Conservation (phyloP, 305 asterid species). For the Solanum aculeatissimum region DNA sequence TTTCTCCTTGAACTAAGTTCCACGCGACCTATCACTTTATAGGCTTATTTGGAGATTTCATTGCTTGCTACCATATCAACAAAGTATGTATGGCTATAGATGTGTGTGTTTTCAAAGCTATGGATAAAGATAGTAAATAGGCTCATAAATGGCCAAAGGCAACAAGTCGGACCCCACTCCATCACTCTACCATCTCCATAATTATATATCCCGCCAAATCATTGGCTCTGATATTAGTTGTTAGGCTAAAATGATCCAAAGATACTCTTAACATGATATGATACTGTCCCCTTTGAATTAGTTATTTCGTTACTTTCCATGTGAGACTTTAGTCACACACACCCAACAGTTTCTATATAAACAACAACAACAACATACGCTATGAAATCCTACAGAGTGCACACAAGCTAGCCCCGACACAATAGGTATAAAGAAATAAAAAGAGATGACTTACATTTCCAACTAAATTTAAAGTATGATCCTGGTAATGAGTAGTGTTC, state of each 20-base stretch:
- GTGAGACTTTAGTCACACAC: background rate
- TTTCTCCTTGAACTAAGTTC: background rate
- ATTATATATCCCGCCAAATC: rapidly evolving
- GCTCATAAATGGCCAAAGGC: background rate
- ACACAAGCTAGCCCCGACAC: background rate
- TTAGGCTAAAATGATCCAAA: background rate
- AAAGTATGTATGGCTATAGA: background rate
- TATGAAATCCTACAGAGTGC: too few relatives aligned
- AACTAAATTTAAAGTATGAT: constrained; percentile 6
- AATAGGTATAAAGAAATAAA: background rate
- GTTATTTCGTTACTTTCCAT: background rate
- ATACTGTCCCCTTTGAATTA: background rate
- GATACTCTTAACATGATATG: background rate
- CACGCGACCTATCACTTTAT: background rate
- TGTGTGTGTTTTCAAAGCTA: background rate
- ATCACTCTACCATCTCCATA: background rate
- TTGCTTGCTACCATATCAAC: background rate
- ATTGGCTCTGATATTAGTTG: background rate
- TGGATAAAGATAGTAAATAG: background rate
- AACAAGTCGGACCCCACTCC: background rate
- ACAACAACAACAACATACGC: too few relatives aligned
- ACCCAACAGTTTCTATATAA: background rate
- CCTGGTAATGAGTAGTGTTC: constrained; percentile 9
- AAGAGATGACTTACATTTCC: constrained; percentile 19
- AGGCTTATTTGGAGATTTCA: background rate